A percentile compares a stretch with the other conserved stretches of the same genome.
These are phyloP conservation scores for Cytospora chrysosperma DNA, from an alignment of 2,329 filamentous ascomycete species.

Conservation along the genomic window DNA sequence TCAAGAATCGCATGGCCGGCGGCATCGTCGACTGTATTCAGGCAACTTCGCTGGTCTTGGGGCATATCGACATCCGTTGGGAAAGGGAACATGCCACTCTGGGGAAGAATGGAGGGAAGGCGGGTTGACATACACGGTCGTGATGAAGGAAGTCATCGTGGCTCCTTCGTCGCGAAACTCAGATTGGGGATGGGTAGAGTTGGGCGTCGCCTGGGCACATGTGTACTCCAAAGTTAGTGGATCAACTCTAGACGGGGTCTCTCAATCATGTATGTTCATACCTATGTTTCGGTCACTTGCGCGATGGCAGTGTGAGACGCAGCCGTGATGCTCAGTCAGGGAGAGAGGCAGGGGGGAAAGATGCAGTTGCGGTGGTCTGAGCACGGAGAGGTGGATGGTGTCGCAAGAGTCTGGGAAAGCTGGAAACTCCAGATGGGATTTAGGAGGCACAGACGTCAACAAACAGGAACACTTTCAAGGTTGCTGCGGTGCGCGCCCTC, in stretches of 20 bases:
- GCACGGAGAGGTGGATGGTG: neutral
- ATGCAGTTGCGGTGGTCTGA: neutral
- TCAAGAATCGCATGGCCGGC: neutral
- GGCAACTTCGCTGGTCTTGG: neutral
- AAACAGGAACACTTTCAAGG: neutral
- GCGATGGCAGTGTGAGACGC: constrained; percentile 1
- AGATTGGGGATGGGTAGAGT: neutral
- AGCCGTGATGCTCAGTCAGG: neutral
- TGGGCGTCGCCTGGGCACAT: neutral
- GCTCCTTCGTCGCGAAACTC: neutral
- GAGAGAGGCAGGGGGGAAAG: neutral
- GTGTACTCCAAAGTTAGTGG: constrained; percentile 10
- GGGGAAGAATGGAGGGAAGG: constrained; percentile 35
- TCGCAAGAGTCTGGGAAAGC: neutral
- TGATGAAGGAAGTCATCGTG: constrained; percentile 75
- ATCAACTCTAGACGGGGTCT: neutral
- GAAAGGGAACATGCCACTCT: constrained; percentile 35
- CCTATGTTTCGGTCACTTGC: constrained; percentile 7
- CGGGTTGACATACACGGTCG: constrained; percentile 70
- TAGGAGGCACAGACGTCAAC: neutral
- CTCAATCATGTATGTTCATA: constrained; percentile 1
- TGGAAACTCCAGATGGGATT: neutral
- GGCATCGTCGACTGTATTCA: neutral
- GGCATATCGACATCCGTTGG: neutral
- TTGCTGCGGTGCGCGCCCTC: neutral